Conservation (phyloP, 2,329 filamentous ascomycete genomes). For the Tolypocladium capitatum region DNA sequence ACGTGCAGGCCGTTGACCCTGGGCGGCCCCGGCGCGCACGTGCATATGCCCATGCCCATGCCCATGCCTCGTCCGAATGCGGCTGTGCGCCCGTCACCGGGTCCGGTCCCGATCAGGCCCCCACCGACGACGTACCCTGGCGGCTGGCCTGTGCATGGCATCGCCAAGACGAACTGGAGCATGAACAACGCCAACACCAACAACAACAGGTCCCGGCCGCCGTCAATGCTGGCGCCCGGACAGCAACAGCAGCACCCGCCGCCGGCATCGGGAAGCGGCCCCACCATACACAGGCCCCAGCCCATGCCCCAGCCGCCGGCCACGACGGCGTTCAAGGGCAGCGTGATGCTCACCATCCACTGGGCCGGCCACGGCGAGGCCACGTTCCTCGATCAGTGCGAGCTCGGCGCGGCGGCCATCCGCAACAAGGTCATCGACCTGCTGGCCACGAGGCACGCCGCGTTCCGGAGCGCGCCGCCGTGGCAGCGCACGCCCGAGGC, state of each 20-base stretch:
- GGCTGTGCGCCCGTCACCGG: neutral
- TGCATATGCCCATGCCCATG: neutral
- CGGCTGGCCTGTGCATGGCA: no score
- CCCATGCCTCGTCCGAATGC: neutral
- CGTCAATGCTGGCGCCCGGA: neutral
- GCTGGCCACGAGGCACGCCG: constrained; percentile 6
- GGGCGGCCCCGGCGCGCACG: neutral
- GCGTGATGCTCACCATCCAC: constrained; percentile 13
- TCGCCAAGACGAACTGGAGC: neutral
- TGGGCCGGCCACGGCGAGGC: constrained; percentile 16
- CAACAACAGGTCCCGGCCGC: neutral
- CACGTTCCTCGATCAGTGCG: constrained; percentile 15
- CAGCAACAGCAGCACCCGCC: neutral
- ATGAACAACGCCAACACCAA: neutral
- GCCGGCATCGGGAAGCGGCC: neutral
- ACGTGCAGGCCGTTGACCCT: neutral
- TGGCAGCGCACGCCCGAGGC: constrained; percentile 1
- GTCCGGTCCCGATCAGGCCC: neutral
- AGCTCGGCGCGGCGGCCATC: constrained; percentile 20
- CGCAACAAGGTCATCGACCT: constrained; percentile 9
- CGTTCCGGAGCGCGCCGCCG: constrained; percentile 3
- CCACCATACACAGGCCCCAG: neutral
- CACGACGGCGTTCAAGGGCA: neutral
- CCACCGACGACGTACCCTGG: neutral
- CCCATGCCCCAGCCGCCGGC: neutral